Evolutionary conservation across 352 stramenopile species (phyloP), one percentile per base, ranked within the genome.

Genomic region (Globisporangium camurandrum): DNA sequence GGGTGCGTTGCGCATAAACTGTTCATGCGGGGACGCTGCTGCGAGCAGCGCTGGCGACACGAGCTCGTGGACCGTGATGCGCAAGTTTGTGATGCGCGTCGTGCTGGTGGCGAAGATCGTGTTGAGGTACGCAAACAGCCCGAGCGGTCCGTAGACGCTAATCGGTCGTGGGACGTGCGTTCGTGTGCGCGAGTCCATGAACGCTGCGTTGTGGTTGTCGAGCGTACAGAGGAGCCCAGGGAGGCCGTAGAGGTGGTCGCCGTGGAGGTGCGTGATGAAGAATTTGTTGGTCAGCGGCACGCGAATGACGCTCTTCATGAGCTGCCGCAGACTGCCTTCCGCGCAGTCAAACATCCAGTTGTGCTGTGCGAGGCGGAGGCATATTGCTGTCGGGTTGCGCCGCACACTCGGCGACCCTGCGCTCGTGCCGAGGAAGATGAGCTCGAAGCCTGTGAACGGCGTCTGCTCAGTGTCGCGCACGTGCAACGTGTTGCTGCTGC

Each of bases 281-380:
- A 95, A 93, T 59, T 84, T 84, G 57, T 81, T 86, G 5, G 76
- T 88, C 14, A 79, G 65, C 17, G 81, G 70, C 51, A 88, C 78
- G 4, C 76, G 72, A 19, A 91, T 71, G 9, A 69, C 68, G 49
- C 71, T 89, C 53, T 84, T 84, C 61, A 93, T 90, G 23, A 95
- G 62, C 51, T 95, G 83, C 4, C 76, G 64, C 39, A 90, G 53
- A 48, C 76, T 88, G 17, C 79, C 84, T 44, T 95, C 85, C 0
- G 77, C 85, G 36, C 83, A 93, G 64, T 95, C 85, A 47, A 95
- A 93, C 69, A 95, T 88, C 81, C 82, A 95, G 50, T 85, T 92
- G 31, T 64, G 67, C 39, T 83, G 79, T 16, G 67, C 67, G 12
- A 88, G 58, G 1, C 76, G 72, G 50, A 87, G 39, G 57, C 79